phyloP scores from a whole-genome alignment of 164 flowering plant species.

The Tetracentron sinense region DNA sequence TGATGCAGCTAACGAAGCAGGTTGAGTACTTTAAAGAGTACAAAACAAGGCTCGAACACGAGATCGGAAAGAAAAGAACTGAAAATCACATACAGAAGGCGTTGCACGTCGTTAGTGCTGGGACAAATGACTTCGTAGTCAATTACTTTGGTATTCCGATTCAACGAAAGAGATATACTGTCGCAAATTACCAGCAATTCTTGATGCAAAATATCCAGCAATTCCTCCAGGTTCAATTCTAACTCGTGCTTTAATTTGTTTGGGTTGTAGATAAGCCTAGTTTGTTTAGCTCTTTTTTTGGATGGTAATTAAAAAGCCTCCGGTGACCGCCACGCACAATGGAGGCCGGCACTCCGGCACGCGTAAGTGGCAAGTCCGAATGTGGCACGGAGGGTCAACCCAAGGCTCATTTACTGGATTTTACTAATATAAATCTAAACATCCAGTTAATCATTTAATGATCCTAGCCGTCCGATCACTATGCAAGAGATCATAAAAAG shows the following conservation, averaged over 20 bases:
- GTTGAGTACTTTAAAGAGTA: constrained; percentile 35
- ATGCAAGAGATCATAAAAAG: no score
- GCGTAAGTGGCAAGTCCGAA: no score
- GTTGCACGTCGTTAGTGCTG: constrained; percentile 24
- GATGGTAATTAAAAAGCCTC: no score
- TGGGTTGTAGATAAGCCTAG: no score
- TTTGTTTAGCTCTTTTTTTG: no score
- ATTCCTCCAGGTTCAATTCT: constrained; percentile 29
- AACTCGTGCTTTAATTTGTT: not conserved
- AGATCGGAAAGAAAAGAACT: constrained; percentile 22
- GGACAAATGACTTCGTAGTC: constrained; percentile 43
- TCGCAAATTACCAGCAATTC: constrained; percentile 29
- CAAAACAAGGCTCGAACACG: constrained; percentile 18
- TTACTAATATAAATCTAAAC: no score
- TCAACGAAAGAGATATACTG: constrained; percentile 11
- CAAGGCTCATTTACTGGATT: no score
- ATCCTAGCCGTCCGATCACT: no score
- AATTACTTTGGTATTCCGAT: constrained; percentile 30
- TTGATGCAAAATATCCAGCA: constrained; percentile 17
- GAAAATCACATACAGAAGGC: constrained; percentile 21
- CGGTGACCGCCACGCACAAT: no score
- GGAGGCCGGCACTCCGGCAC: no score
- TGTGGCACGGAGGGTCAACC: no score
- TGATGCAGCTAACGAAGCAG: constrained; percentile 23
- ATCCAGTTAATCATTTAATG: no score